Conservation (phyloP, 1,284 basidiomycete genomes). For the Ceratobasidium sp. region DNA sequence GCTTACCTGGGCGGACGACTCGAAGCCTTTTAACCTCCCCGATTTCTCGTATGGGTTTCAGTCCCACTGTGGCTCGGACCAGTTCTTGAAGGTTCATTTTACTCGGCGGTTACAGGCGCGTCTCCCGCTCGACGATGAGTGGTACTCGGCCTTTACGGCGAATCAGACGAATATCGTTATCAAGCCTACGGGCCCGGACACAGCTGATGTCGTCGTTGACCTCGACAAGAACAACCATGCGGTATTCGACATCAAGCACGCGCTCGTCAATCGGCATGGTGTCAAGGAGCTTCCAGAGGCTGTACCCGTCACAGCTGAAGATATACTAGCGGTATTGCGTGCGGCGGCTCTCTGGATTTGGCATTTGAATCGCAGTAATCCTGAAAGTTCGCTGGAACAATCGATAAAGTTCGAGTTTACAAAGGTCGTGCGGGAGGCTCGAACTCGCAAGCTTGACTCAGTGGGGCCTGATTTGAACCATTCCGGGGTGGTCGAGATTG, state of each 20-base stretch:
- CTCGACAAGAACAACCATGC: neutral
- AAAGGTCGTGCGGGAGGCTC: neutral
- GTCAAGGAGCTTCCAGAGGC: slow-evolving; percentile 11
- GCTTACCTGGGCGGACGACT: neutral
- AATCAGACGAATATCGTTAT: slow-evolving; percentile 11
- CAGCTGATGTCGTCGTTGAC: slow-evolving; percentile 14
- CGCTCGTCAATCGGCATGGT: slow-evolving; percentile 7
- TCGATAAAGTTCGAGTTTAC: slow-evolving; percentile 29
- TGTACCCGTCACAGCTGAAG: neutral
- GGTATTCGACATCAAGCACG: slow-evolving; percentile 6
- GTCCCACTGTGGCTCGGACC: slow-evolving; percentile 11
- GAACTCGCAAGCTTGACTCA: neutral
- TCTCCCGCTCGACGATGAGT: slow-evolving; percentile 1
- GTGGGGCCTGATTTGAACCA: slow-evolving; percentile 2
- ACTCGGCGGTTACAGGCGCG: neutral
- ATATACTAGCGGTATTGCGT: neutral
- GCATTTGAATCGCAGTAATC: slow-evolving; percentile 23
- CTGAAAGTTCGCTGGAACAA: slow-evolving; percentile 7
- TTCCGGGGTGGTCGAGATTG: slow-evolving; percentile 16
- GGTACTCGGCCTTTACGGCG: slow-evolving; percentile 17
- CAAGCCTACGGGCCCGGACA: neutral
- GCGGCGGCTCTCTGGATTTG: slow-evolving; percentile 22
- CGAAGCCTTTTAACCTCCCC: neutral
- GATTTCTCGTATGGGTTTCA: slow-evolving; percentile 20
- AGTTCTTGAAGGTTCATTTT: slow-evolving; percentile 2